Base-by-base conservation (phyloP, 202 grass and related monocot species). In the Schoenoplectus tabernaemontani region DNA sequence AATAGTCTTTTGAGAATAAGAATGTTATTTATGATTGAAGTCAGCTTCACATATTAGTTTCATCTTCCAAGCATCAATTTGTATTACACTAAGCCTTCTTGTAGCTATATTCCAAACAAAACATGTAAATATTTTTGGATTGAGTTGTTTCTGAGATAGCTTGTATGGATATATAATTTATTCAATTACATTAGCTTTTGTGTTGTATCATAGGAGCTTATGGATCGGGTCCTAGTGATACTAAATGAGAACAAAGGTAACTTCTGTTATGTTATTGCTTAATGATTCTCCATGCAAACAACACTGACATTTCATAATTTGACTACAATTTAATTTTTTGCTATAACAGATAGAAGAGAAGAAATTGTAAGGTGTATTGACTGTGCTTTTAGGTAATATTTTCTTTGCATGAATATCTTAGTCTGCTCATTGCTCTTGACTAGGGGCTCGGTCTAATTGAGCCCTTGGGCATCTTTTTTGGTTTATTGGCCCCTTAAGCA, bases 161-260 rank as follows among this genome's bases (percentile, higher is more conserved):
- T 28, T 9, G 20, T 63, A 15, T 72, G 44, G 43, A 47, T 72
- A 47, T 47, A 72, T 32, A 37, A 37, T 37, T 37, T n/a, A n/a
- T n/a, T n/a, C n/a, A n/a, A n/a, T n/a, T n/a, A n/a, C 50, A 72
- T 43, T 43, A 43, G 10, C n/a, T 44, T 69, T 69, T 69, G 19
- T 22, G 19, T 69, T 68, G n/a, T 43, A 72, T 48, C 50, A 22
- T 72, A 72, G 68, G 68, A 72, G 41, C 68, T 72, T 72, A 30
- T 44, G 12, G 42, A 50, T 50, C 68, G 68, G 43, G 50, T 72
- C 50, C 43, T 72, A 72, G 68, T 22, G 1, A 43, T 28, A 50
- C 5, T 72, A 43, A 7, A 30, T n/a, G 43, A 72, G 42, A 72
- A 72, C 22, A 72, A 72, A 70, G n/a, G 66, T 70, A 46, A 65